phyloP scores from a whole-genome alignment of 1,284 basidiomycete species.

The Mixia osmundae region DNA sequence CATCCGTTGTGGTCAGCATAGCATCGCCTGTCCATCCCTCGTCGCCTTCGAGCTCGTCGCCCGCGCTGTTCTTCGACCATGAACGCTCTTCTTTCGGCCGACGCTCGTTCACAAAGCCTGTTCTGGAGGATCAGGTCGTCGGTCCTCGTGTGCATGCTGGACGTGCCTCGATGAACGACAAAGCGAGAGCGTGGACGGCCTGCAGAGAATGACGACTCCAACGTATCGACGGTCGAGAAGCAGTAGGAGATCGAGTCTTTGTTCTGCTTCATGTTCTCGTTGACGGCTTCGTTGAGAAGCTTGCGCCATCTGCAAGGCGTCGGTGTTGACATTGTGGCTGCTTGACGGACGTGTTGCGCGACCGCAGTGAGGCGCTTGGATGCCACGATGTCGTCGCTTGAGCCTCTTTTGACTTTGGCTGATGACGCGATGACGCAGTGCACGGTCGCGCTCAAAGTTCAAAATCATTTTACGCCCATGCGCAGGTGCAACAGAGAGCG shows the following conservation, averaged over 20 bases:
- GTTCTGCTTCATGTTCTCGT: slow-evolving; percentile 11
- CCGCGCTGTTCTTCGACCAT: slow-evolving; percentile 13
- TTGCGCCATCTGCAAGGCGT: too few relatives aligned
- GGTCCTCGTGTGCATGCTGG: slow-evolving; percentile 15
- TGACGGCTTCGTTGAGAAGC: slow-evolving; percentile 8
- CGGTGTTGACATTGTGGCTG: too few relatives aligned
- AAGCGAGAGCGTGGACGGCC: slow-evolving; percentile 17
- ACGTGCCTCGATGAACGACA: slow-evolving; percentile 23
- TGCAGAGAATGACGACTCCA: too few relatives aligned
- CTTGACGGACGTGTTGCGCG: too few relatives aligned
- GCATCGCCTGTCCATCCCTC: slow-evolving; percentile 15
- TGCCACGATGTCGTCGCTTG: too few relatives aligned
- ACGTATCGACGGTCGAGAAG: slow-evolving; percentile 3
- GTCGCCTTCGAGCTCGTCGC: slow-evolving; percentile 14
- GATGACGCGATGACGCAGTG: too few relatives aligned
- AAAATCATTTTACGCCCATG: background rate
- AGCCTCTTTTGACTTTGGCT: background rate
- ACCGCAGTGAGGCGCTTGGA: too few relatives aligned
- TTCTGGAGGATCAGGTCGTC: background rate
- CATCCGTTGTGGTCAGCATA: slow-evolving; percentile 14
- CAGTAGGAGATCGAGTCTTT: slow-evolving; percentile 16
- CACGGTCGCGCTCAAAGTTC: background rate
- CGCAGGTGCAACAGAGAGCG: background rate
- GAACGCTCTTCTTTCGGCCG: slow-evolving; percentile 12
- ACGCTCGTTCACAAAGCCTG: background rate